Percentiles rank a stretch among this genome's conserved stretches.
phyloP scores from a whole-genome alignment of 2,329 filamentous ascomycete genomes.

The Ceratocystis cubensis region DNA sequence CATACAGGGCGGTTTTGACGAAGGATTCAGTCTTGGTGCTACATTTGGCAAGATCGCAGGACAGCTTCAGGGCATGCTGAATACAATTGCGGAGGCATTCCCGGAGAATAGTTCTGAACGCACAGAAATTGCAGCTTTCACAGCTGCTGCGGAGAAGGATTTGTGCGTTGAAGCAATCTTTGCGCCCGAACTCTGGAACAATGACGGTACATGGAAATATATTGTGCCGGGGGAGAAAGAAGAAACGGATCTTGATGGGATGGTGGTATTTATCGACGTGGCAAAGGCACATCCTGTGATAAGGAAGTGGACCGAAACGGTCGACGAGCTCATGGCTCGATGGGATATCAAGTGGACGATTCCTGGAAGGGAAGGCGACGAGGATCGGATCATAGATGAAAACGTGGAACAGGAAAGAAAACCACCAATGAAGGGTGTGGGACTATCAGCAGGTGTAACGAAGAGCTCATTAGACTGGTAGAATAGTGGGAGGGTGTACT shows the following conservation, averaged over 20 bases:
- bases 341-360: constrained; percentile 19
- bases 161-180: constrained; percentile 53
- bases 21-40: constrained; percentile 75
- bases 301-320: constrained; percentile 37
- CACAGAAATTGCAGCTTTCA: constrained; percentile 27
- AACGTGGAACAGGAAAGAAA: constrained; percentile 31
- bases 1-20: constrained; percentile 82
- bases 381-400: constrained; percentile 26
- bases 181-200: constrained; percentile 50
- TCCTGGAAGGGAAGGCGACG: constrained; percentile 18
- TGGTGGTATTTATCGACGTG: constrained; percentile 47
- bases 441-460: constrained; percentile 11
- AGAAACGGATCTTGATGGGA: constrained; percentile 27
- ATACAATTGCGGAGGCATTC: constrained; percentile 51
- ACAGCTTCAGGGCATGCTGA: constrained; percentile 61
- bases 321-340: constrained; percentile 13
- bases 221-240: constrained; percentile 31
- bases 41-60: constrained; percentile 65
- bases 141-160: constrained; percentile 43
- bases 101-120: constrained; percentile 24
- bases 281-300: constrained; percentile 57
- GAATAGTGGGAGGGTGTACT: background rate
- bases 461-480: constrained; percentile 25
- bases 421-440: constrained; percentile 24
- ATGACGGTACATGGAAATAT: constrained; percentile 61